Evolutionary conservation across 1,284 basidiomycete genomes (phyloP), one percentile per base, ranked within the genome.

Genomic region (Coriolopsis trogii): DNA sequence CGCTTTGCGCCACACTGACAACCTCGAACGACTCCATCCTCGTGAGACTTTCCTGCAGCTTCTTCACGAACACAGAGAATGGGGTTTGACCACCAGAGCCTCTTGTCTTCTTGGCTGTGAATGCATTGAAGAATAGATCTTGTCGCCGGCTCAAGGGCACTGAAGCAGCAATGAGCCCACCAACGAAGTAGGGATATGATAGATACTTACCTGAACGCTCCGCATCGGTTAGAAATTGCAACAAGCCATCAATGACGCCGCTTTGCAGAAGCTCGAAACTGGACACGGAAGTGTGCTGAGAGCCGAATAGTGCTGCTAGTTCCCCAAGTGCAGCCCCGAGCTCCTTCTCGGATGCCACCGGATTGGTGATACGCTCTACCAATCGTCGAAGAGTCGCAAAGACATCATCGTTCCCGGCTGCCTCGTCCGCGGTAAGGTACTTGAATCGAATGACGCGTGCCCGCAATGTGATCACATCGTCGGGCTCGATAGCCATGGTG

Each of bases 231-330:
- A 93, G 84, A 70, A 94, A 95, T 40, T 82, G 81, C 47, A 98
- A 80, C 36, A 99, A 69, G 3, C 87, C 87, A 59, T 97, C 94
- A 1, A 98, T 89, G 1, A 98, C 80, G 3, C 95, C 96, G 63
- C 93, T 96, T 64, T 97, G 91, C 48, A 98, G 74, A 34, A 99
- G 73, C 73, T 99, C 97, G 61, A 98, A 99, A 70, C 95, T 97
- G 1, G 95, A 98, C 10, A 98, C 84, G 9, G 93, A 89, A 3
- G 80, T 82, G 61, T 84, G 80, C 26, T 81, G 78, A n/a, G 86
- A 86, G 1, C 86, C 76, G 67, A 99, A 96, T 38, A 95, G 77
- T 13, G 80, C 78, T 0, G 91, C 90, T 18, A 98, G 76, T 56
- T 88, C 84, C 49, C 78, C 75, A 21, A 97, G 71, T 10, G 84